Base-by-base conservation (phyloP, 2,329 filamentous ascomycete genomes). In the Fusarium equiseti region DNA sequence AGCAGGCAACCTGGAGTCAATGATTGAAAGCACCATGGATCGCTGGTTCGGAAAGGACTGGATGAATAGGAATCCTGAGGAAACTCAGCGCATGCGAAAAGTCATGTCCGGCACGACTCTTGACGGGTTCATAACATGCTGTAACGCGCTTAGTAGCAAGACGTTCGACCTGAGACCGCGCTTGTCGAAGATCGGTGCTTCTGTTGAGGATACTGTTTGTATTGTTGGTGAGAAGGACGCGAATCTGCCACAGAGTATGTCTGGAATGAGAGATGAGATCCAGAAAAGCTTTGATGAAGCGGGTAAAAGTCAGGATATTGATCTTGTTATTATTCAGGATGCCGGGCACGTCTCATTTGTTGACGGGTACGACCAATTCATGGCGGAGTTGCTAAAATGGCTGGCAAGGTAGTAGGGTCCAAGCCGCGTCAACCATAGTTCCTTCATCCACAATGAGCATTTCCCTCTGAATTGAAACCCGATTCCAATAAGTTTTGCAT, bases 221-320 rank as follows among this genome's bases (percentile, higher is more conserved):
- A 62, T 84, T 3, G 81, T 81, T 0, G 81, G 83, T 1, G 80
- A 83, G 62, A 81, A 82, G 32, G 82, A 83, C 63, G 80, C 79
- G 10, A 80, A 83, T 59, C 65, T 84, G 22, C 80, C 80, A 1
- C 60, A 76, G 55, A 76, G 75, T 18, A 84, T 84, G 82, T 63
- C 75, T 26, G 76, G 76, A 11, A 81, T 83, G 77, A 73, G 80
- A 18, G 70, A 73, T 12, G 74, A 76, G 44, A 75, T 84, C 24
- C 77, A 83, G 50, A 55, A 72, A 15, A 77, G 81, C 0, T 77
- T 82, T 24, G 62, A 63, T 8, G 70, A 53, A 1, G 73, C 63
- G 12, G 74, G 76, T 4, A 79, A 74, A 61, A 59, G 57, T 5
- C 71, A 59, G 10, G 58, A 54, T 32, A 75, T 81, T n/a, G 73